Evolutionary conservation across 2,329 filamentous ascomycete genomes (phyloP), one percentile per base, ranked within the genome.

Genomic region (Alternaria alternata): DNA sequence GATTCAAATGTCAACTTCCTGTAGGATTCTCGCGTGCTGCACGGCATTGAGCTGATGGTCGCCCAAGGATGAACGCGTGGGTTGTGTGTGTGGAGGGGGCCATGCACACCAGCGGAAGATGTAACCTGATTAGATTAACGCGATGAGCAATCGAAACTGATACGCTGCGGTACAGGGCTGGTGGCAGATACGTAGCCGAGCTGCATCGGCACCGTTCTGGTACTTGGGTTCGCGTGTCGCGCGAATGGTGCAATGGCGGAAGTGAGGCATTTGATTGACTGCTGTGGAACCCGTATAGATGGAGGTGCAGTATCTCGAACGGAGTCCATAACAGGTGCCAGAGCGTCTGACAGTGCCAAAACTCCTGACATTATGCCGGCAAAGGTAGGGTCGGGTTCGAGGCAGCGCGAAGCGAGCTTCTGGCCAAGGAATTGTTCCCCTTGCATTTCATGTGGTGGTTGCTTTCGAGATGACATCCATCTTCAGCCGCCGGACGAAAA

Each of bases 91-190:
- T 41, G 26, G 57, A 63, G 63, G 62, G 68, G 64, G 43, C 36
- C 43, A 64, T 69, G 66, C 65, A 71, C 43, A 67, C 63, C 32
- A 64, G 67, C 66, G 67, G 69, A 69, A 72, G 64, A 69, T 71
- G 72, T 72, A 75, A 73, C 72, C 68, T 63, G 59, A 66, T 67
- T 69, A 70, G 69, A 71, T 68, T 67, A 70, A 68, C 61, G 58
- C 54, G 63, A 70, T 70, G 63, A 69, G 62, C 65, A 71, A 63
- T 56, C 26, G 51, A 65, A 61, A 65, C 44, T 68, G 62, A 70
- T 70, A 69, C 59, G 66, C 61, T 62, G 61, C 57, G 64, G 59
- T 61, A 64, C 71, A 68, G 61, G 66, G 66, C 28, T 30, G 64
- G 57, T 54, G 61, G 22, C 26, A 59, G 54, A 64, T 55, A 51